Evolutionary conservation across 257 asterid species (phyloP), one percentile per base, ranked within the genome.

Genomic region (Mitragyna speciosa): DNA sequence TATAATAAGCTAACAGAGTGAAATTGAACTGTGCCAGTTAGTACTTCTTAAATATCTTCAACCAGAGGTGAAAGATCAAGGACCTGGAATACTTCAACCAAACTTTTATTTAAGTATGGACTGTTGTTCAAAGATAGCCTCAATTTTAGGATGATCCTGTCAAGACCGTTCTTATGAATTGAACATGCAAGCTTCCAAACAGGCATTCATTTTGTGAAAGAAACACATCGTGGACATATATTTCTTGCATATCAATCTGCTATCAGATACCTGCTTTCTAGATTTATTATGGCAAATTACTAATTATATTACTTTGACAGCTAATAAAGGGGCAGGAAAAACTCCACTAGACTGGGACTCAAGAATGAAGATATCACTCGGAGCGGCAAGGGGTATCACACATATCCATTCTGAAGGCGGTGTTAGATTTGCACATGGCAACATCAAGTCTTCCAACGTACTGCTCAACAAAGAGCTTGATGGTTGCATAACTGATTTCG

Each of bases 381-480:
- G 97, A 64, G 91, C 91, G 22, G 99, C 97, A 31, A 81, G 84
- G 51, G 99, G 98, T 54, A 75, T 96, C 1, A 88, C 96, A 1
- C 93, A 89, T 87, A 87, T 96, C 80, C 99, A 96, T 72, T 83
- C 92, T 0, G 91, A 89, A 81, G 91, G 93, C 6, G 94, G 91
- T 5, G 82, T 79, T 24, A 91, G 83, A 83, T 85, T 84, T 51
- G 77, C 85, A 12, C 98, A 96, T 72, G 99, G 98, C 24, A 94
- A 94, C 89, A 89, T 96, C 36, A 96, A 89, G 70, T 89, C 98
- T 66, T 94, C 99, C 26, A 96, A 96, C 83, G 84, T 96, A 36
- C 95, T 96, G 81, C 90, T 96, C 33, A 85, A 85, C 41, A 76
- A 68, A 6, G 89, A 79, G 3, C 93, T 86, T 1, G 93, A 91